These are phyloP conservation scores for Paragyromitra xinjiangensis DNA, from an alignment of 495 filamentous ascomycete genomes.

Conservation along the genomic window DNA sequence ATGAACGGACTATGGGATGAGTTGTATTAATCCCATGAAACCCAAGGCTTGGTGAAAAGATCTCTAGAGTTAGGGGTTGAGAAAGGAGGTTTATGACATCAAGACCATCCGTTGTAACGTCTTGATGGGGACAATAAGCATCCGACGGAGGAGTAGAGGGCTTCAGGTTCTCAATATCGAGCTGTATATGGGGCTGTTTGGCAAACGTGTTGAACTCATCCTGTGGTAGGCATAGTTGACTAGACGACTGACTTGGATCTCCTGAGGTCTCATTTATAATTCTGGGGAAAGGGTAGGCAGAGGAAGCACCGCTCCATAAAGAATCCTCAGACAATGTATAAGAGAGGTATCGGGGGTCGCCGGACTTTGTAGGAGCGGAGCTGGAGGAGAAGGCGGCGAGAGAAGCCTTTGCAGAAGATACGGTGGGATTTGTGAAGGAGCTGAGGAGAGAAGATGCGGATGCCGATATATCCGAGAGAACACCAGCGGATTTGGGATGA, in stretches of 20 bases:
- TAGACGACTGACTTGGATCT: conserved; percentile 2
- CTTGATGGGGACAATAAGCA: background rate
- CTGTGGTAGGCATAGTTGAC: background rate
- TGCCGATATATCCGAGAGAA: conserved; percentile 38
- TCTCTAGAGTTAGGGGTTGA: conserved; percentile 21
- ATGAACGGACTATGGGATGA: conserved; percentile 27
- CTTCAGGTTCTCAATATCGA: background rate
- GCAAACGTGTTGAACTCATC: conserved; percentile 37
- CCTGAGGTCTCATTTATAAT: conserved; percentile 4
- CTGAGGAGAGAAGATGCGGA: conserved; percentile 44
- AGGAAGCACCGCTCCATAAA: background rate
- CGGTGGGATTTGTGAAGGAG: conserved; percentile 31
- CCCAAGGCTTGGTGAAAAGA: conserved; percentile 11
- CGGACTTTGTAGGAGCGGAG: conserved; percentile 11
- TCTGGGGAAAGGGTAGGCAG: background rate
- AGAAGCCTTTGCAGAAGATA: conserved; percentile 19
- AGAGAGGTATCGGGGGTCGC: background rate
- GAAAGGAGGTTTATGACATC: conserved; percentile 53
- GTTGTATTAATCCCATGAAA: conserved; percentile 23
- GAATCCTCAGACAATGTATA: background rate
- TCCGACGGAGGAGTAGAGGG: background rate
- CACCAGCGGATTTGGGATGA: background rate
- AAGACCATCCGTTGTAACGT: conserved; percentile 33
- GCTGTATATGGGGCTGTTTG: background rate
- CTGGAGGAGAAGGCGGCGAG: conserved; percentile 28